Evolutionary conservation across 495 filamentous ascomycete genomes (phyloP).

Genomic region (Penicillium nucicola): DNA sequence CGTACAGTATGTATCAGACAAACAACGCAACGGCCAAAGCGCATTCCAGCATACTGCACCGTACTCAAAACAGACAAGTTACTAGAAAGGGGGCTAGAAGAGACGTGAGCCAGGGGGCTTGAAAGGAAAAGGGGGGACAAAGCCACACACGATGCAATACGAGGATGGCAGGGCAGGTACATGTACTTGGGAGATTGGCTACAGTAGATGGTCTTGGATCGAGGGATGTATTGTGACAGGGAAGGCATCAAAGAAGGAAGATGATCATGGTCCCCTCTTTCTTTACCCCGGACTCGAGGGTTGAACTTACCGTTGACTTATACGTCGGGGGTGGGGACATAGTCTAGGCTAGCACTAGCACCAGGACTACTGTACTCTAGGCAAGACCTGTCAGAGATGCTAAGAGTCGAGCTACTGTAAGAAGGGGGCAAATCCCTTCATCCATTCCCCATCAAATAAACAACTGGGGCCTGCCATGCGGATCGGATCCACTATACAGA

Average conservation of each 20-base stretch:
- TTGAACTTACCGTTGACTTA: too few species aligned
- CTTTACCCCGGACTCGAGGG: constrained; percentile 14
- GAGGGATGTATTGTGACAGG: too few species aligned
- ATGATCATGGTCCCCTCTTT: neutral
- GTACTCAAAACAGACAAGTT: too few species aligned
- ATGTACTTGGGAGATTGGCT: too few species aligned
- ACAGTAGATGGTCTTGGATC: neutral
- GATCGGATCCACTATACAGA: constrained; percentile 12
- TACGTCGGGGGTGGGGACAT: neutral
- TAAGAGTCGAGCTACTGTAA: neutral
- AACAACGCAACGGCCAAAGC: neutral
- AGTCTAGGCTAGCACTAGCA: neutral
- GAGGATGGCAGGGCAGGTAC: neutral
- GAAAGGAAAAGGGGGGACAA: too few species aligned
- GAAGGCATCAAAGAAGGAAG: neutral
- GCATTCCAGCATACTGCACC: neutral
- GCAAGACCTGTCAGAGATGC: too few species aligned
- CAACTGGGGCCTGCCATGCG: constrained; percentile 14
- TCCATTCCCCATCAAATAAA: constrained; percentile 17
- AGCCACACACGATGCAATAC: too few species aligned
- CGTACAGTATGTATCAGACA: neutral
- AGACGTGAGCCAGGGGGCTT: neutral
- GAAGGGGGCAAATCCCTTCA: neutral
- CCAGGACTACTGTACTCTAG: too few species aligned
- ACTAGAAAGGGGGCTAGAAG: neutral